Conservation (phyloP, 768 basidiomycete genomes). For the Thelephora ganbajun region DNA sequence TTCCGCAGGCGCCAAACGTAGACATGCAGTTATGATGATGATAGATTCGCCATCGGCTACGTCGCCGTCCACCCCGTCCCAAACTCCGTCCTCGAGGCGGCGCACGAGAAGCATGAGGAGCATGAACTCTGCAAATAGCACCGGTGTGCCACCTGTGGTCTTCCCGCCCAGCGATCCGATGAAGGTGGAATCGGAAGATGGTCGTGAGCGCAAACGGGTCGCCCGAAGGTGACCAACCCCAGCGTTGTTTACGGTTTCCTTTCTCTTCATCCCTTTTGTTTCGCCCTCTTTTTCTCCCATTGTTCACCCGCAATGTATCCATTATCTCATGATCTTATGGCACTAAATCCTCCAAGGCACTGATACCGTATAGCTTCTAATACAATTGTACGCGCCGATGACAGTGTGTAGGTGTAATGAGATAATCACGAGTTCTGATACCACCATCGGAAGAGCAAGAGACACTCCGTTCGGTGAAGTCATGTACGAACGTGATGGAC, state of each 20-base stretch:
- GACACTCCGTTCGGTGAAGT: too few species aligned
- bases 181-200: slow-evolving; percentile 71
- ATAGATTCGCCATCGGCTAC: slow-evolving; percentile 37
- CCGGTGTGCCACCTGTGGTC: not conserved
- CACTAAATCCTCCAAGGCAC: too few species aligned
- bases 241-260: not conserved
- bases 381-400: too few species aligned
- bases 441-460: too few species aligned
- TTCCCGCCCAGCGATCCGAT: slow-evolving; percentile 24
- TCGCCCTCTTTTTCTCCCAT: too few species aligned
- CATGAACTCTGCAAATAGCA: slow-evolving; percentile 20
- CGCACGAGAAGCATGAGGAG: slow-evolving; percentile 41
- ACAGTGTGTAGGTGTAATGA: too few species aligned
- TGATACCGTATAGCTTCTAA: too few species aligned
- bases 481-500: too few species aligned
- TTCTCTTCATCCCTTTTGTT: too few species aligned
- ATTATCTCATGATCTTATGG: too few species aligned
- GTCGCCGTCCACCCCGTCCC: slow-evolving; percentile 11
- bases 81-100: slow-evolving; percentile 23
- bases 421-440: too few species aligned
- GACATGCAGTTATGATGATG: slow-evolving; percentile 72
- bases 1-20: slow-evolving; percentile 51
- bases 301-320: too few species aligned
- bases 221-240: slow-evolving; percentile 47
- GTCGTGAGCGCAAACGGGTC: slow-evolving; percentile 61